phyloP scores from a whole-genome alignment of 2,329 filamentous ascomycete genomes.

The Taxawa tesnikishii region DNA sequence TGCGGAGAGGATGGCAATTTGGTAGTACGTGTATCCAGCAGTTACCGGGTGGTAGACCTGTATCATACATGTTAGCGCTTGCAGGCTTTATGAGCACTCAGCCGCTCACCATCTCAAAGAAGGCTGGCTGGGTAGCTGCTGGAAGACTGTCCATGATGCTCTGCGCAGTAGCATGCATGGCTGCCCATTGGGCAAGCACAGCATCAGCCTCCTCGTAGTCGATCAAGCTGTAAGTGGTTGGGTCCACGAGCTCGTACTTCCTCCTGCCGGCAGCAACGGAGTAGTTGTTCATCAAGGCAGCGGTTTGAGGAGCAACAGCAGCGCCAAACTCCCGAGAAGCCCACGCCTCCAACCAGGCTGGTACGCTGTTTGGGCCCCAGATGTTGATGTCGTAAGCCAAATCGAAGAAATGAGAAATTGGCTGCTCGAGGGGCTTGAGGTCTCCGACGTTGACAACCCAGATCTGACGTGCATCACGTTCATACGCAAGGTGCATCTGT shows the following conservation, averaged over 20 bases:
- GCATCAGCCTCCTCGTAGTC: slow-evolving; percentile 54
- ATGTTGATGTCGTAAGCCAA: slow-evolving; percentile 51
- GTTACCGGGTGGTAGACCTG: slow-evolving; percentile 49
- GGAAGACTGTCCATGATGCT: slow-evolving; percentile 43
- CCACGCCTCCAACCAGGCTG: slow-evolving; percentile 45
- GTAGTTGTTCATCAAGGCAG: slow-evolving; percentile 42
- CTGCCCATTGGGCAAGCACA: slow-evolving; percentile 43
- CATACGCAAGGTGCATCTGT: slow-evolving; percentile 51
- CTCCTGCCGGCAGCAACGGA: slow-evolving; percentile 44
- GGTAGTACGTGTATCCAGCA: slow-evolving; percentile 44
- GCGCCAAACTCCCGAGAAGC: slow-evolving; percentile 45
- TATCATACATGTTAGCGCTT: too few relatives aligned
- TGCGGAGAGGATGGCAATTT: slow-evolving; percentile 39
- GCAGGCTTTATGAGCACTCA: too few relatives aligned
- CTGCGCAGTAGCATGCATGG: slow-evolving; percentile 42
- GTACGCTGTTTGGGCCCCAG: slow-evolving; percentile 44
- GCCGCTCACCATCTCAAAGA: slow-evolving; percentile 51
- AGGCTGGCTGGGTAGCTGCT: slow-evolving; percentile 40
- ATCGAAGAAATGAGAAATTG: slow-evolving; percentile 56
- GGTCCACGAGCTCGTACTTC: slow-evolving; percentile 51
- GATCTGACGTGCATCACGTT: slow-evolving; percentile 45
- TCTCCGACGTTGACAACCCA: slow-evolving; percentile 60
- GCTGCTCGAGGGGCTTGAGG: slow-evolving; percentile 52
- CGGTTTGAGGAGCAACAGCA: slow-evolving; percentile 34
- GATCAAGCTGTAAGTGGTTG: slow-evolving; percentile 45